A percentile compares a stretch with the other conserved stretches of the same genome.
Conservation (phyloP, 1,139 yeast genomes). For the Kurtzmaniella quercitrusa region DNA sequence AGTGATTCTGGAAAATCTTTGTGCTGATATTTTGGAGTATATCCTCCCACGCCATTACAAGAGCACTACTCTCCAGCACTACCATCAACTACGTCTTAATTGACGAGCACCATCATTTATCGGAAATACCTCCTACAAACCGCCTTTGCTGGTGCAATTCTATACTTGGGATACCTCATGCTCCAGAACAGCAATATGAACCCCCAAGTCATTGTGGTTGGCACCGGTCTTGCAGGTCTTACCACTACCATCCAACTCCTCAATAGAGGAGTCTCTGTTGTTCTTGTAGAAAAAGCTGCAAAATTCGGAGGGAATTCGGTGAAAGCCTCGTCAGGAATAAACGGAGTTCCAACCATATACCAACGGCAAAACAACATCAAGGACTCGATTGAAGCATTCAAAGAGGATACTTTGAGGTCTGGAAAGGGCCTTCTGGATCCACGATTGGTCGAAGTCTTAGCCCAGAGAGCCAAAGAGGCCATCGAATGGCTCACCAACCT, state of each 20-base stretch:
- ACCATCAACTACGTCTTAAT: no score
- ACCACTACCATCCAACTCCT: constrained; percentile 26
- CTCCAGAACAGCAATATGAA: not conserved
- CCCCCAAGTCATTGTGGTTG: constrained; percentile 20
- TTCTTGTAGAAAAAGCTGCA: constrained; percentile 27
- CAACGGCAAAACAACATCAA: constrained; percentile 15
- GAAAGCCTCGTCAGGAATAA: constrained; percentile 39
- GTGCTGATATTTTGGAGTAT: no score
- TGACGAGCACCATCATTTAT: no score
- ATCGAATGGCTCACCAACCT: constrained; percentile 26
- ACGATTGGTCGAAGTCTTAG: constrained; percentile 23
- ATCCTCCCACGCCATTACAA: no score
- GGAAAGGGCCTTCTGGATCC: constrained; percentile 26
- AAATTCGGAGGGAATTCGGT: constrained; percentile 35
- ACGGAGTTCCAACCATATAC: constrained; percentile 31
- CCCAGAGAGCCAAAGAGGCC: constrained; percentile 23
- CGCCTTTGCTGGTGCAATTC: not conserved
- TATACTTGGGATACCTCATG: not conserved
- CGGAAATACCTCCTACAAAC: no score
- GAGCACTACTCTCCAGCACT: no score
- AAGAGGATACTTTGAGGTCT: constrained; percentile 25
- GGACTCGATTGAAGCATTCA: constrained; percentile 23
- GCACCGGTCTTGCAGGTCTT: constrained; percentile 36
- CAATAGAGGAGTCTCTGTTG: constrained; percentile 21
- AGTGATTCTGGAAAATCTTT: no score